Base-by-base conservation (phyloP, 2,329 filamentous ascomycete species). In the Diplodia seriata region DNA sequence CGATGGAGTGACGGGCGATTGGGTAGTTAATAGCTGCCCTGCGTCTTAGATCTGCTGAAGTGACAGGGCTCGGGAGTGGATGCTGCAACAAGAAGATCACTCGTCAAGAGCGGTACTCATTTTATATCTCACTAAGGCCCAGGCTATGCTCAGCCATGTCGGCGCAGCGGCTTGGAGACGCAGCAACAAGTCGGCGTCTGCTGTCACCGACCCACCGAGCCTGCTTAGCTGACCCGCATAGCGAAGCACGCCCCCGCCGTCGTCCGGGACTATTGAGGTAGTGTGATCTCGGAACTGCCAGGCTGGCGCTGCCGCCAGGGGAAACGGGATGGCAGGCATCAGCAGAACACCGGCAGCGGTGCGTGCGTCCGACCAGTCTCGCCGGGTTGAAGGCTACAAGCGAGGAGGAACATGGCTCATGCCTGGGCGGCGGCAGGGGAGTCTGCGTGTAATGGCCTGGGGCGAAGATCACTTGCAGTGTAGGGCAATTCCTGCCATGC, bases 231-330 rank as follows among this genome's bases (percentile, higher is more conserved):
- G 15, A 63, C 59, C 29, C 47, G 59, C 59, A 63, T 63, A 12
- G 23, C 18, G 40, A n/a, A 38, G 43, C 50, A 26, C 26, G 40
- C 11, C 36, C 33, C 51, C 9, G 8, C 14, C 36, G 33, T 12
- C 20, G 23, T 11, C 40, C 56, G 26, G 56, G 23, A 43, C 59
- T 51, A 51, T 51, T 38, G 59, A 51, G 47, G 59, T 63, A 63
- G 59, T 63, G 59, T 63, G 59, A 63, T 63, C 29, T 63, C 59
- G 59, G 59, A n/a, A 47, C 31, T 63, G 59, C 18, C 47, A 47
- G 57, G 7, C 7, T 20, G 43, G 43, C 18, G 26, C 26, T 8
- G 33, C 12, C 15, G 57, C 59, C 59, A 63, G 59, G 59, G 40
- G 29, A 9, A 31, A 33, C 57, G 40, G 57, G 47, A 63, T 26